Evolutionary conservation across 2,329 filamentous ascomycete species (phyloP).

Genomic region (Fusarium sp.): DNA sequence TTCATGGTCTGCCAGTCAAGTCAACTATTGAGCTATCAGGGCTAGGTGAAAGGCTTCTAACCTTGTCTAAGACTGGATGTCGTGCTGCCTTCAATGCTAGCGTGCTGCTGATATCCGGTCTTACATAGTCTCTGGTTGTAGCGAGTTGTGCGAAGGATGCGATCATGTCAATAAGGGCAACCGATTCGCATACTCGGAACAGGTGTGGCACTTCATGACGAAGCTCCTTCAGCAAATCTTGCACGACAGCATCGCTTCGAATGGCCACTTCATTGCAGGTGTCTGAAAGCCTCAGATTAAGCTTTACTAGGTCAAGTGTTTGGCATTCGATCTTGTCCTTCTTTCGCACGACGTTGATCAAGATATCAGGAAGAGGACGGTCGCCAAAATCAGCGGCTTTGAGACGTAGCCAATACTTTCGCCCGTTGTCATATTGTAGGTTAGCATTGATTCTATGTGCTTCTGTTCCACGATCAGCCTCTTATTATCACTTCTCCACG

Average conservation of each 20-base stretch:
- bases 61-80: conserved; percentile 82
- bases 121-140: conserved; percentile 68
- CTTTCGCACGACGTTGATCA: conserved; percentile 81
- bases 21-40: not conserved
- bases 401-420: conserved; percentile 83
- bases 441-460: conserved; percentile 69
- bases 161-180: conserved; percentile 90
- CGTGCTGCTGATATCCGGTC: conserved; percentile 74
- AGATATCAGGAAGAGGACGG: conserved; percentile 68
- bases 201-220: conserved; percentile 76
- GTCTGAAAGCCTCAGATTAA: conserved; percentile 80
- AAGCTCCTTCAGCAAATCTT: conserved; percentile 77
- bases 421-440: conserved; percentile 79
- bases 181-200: conserved; percentile 86
- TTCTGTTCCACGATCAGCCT: conserved; percentile 52
- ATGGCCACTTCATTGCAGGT: conserved; percentile 85
- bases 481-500: accelerated
- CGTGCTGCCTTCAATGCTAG: conserved; percentile 79
- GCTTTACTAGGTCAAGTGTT: conserved; percentile 83
- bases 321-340: conserved; percentile 87
- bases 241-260: conserved; percentile 82
- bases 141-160: conserved; percentile 79
- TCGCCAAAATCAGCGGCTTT: conserved; percentile 70
- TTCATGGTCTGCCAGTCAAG: conserved; percentile 62
- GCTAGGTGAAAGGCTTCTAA: conserved; percentile 34